phyloP scores from a whole-genome alignment of 208 protist species.

The Leishmania martiniquensis region DNA sequence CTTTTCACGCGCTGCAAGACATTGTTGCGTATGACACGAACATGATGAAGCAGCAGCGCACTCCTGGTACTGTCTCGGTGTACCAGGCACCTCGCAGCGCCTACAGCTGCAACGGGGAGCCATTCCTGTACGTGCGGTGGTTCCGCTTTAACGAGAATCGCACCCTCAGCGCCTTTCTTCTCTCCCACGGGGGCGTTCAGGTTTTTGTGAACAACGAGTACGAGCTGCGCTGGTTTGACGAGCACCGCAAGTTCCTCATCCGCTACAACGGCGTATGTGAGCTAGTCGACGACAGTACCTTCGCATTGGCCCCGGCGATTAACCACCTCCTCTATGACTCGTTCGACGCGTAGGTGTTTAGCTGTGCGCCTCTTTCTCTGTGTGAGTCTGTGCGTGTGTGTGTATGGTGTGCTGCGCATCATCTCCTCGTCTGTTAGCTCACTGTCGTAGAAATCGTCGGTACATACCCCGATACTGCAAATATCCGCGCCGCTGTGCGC shows the following conservation, averaged over 20 bases:
- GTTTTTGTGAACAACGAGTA: constrained; percentile 81
- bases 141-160: constrained; percentile 81
- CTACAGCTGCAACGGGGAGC: constrained; percentile 63
- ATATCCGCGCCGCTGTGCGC: too few species aligned
- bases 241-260: constrained; percentile 79
- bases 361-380: too few species aligned
- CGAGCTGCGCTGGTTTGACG: constrained; percentile 89
- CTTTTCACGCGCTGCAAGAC: constrained; percentile 68
- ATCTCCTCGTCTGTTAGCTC: not conserved
- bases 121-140: constrained; percentile 88
- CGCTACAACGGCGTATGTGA: constrained; percentile 88
- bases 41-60: constrained; percentile 82
- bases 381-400: not conserved
- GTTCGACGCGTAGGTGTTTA: constrained; percentile 46
- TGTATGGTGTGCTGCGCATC: not conserved
- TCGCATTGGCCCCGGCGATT: constrained; percentile 60
- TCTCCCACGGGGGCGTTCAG: constrained; percentile 87
- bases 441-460: not conserved
- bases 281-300: constrained; percentile 72
- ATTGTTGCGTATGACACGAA: constrained; percentile 81
- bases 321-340: constrained; percentile 74
- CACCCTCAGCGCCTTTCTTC: constrained; percentile 74
- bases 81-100: constrained; percentile 76
- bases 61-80: constrained; percentile 79
- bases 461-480: not conserved